Evolutionary conservation across 1,139 yeast species (phyloP).

Genomic region (Taphrina wiesneri): DNA sequence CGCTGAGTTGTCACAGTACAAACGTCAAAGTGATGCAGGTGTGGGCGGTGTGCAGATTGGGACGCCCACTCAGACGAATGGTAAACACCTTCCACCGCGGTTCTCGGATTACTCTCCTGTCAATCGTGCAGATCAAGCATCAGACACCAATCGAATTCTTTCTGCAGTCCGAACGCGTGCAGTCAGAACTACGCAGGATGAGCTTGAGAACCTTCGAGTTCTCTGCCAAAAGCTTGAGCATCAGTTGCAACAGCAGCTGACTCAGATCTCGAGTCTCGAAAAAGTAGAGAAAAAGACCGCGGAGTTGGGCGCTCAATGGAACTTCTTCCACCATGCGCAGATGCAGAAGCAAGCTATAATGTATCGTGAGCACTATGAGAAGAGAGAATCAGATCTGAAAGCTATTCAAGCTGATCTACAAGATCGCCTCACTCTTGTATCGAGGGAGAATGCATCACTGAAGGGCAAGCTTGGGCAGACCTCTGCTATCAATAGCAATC

Average conservation of each 20-base stretch:
- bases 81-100: not conserved
- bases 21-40: not conserved
- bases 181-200: not conserved
- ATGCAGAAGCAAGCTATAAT: constrained; percentile 10
- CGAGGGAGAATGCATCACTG: not conserved
- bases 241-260: not conserved
- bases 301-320: constrained; percentile 12
- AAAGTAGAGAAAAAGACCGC: not conserved
- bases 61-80: not conserved
- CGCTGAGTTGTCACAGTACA: constrained; percentile 3
- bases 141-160: not conserved
- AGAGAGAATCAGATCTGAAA: not conserved
- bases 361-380: not conserved
- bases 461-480: not conserved
- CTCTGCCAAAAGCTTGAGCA: constrained; percentile 1
- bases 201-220: not conserved
- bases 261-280: constrained; percentile 8
- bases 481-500: not conserved
- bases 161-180: not conserved
- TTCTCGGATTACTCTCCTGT: not conserved
- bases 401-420: not conserved
- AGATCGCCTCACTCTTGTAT: not conserved
- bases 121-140: not conserved
- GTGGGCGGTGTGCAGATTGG: not conserved
- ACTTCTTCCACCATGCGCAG: constrained; percentile 6